Evolutionary conservation across 257 asterid species (phyloP), one percentile per base, ranked within the genome.

Genomic region (Anisodus tanguticus): DNA sequence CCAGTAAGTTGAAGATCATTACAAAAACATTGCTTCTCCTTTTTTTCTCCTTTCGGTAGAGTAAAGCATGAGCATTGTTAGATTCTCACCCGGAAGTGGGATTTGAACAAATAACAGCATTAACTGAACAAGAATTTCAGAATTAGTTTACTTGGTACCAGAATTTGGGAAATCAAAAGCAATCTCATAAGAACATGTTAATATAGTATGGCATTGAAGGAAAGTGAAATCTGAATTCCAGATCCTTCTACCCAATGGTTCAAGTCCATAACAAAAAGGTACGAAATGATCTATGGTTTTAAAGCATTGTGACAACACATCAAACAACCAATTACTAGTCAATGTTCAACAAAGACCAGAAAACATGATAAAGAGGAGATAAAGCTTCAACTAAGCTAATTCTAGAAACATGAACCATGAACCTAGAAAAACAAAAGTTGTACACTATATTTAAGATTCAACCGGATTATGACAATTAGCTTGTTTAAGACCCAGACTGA

Each of bases 401-500:
- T 76, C 47, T 51, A 13, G n/a, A 76, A 72, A 11, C 63, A 12
- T 76, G 60, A 51, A 26, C 81, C 15, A 76, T 51, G 63, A 76
- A 9, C 43, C 63, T 31, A 16, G 47, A 22, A 74, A 22, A 76
- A 22, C 45, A 11, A 7, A 22, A 76, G 22, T 45, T 17, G 37
- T 51, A 59, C 9, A 51, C 63, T 3, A 76, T 26, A 26, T 22
- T 49, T 2, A 10, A 76, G 63, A 51, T 76, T 51, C 81, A 51
- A 76, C 7, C 13, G 10, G 2, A 26, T 8, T 7, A 76, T 12
- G 63, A 51, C 35, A 76, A 22, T 51, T 76, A 49, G 81, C 22
- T 58, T 55, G 66, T 17, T 60, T 31, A 85, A 39, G 19, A 49
- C 54, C 22, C 85, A 80, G 83, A 87, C 98, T 86, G 19, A 94